phyloP scores from a whole-genome alignment of 306 rosid genomes.

The Cicer arietinum region DNA sequence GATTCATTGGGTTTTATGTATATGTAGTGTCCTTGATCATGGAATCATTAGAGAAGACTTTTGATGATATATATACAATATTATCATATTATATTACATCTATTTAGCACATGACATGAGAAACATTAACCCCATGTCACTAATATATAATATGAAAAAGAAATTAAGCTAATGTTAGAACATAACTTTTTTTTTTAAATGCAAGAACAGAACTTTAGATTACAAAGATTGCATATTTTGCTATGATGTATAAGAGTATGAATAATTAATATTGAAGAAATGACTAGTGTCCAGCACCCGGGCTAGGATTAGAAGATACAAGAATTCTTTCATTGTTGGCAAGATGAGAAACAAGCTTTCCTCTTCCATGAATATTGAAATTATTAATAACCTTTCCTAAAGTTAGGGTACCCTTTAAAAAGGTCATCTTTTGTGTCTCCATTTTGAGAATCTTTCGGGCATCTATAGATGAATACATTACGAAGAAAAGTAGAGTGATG shows the following conservation, averaged over 20 bases:
- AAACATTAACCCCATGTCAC: not conserved
- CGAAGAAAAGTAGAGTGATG: constrained; percentile 39
- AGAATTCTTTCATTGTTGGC: constrained; percentile 32
- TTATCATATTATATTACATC: not conserved
- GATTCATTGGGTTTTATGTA: no score
- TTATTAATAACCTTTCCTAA: not conserved
- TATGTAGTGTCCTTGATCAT: not conserved
- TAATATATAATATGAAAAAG: not conserved
- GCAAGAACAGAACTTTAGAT: not conserved
- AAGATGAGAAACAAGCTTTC: constrained; percentile 1
- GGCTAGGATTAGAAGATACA: constrained; percentile 36
- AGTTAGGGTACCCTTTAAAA: not conserved
- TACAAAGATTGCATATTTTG: not conserved
- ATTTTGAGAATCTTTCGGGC: constrained; percentile 45
- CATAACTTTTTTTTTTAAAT: no score
- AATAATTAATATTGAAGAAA: not conserved
- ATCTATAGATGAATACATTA: constrained; percentile 28
- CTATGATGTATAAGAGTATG: not conserved
- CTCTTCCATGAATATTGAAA: constrained; percentile 25
- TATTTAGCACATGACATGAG: not conserved
- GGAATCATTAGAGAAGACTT: not conserved
- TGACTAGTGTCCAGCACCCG: constrained; percentile 39
- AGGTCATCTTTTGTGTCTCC: constrained; percentile 18
- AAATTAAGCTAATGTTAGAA: not conserved
- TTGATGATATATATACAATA: not conserved